These are phyloP conservation scores for Debaryomycetaceae sp. DNA, from an alignment of 1,139 yeast genomes.

Conservation along the genomic window DNA sequence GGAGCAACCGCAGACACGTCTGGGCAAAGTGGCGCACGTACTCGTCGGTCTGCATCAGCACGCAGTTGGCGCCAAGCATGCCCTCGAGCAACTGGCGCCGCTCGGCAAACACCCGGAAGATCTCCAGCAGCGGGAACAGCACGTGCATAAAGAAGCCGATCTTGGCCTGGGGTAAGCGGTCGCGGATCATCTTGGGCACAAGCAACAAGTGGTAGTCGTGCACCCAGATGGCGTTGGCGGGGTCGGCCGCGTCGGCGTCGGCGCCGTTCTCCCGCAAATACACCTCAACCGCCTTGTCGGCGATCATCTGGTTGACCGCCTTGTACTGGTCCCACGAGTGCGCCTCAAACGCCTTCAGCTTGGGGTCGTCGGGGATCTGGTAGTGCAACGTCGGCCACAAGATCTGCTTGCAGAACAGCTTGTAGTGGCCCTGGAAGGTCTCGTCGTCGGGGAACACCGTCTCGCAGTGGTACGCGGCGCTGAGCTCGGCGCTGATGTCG, in stretches of 20 bases:
- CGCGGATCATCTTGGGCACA: conserved; percentile 81
- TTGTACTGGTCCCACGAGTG: conserved; percentile 90
- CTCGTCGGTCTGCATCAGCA: conserved; percentile 88
- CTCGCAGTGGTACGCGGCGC: conserved; percentile 48
- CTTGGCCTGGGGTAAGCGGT: conserved; percentile 71
- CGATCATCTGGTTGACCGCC: conserved; percentile 70
- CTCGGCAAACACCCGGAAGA: conserved; percentile 90
- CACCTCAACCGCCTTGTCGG: conserved; percentile 63
- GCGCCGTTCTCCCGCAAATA: conserved; percentile 53
- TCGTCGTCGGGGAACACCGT: conserved; percentile 73
- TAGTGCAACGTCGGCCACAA: conserved; percentile 97
- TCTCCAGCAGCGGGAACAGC: conserved; percentile 94
- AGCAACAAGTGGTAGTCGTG: conserved; percentile 90
- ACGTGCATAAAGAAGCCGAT: conserved; percentile 92
- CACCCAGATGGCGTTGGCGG: conserved; percentile 67
- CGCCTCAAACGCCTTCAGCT: conserved; percentile 90
- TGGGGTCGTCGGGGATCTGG: conserved; percentile 93
- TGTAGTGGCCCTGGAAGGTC: conserved; percentile 84
- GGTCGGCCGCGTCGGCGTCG: conserved; percentile 41
- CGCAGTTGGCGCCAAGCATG: conserved; percentile 80
- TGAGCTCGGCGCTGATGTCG: conserved; percentile 44
- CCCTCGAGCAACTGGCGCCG: conserved; percentile 76
- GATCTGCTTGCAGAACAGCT: conserved; percentile 86
- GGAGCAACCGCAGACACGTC: conserved; percentile 77
- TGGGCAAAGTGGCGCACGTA: conserved; percentile 91